Base-by-base conservation (phyloP, 352 stramenopile species). In the Pythium guiyangense region DNA sequence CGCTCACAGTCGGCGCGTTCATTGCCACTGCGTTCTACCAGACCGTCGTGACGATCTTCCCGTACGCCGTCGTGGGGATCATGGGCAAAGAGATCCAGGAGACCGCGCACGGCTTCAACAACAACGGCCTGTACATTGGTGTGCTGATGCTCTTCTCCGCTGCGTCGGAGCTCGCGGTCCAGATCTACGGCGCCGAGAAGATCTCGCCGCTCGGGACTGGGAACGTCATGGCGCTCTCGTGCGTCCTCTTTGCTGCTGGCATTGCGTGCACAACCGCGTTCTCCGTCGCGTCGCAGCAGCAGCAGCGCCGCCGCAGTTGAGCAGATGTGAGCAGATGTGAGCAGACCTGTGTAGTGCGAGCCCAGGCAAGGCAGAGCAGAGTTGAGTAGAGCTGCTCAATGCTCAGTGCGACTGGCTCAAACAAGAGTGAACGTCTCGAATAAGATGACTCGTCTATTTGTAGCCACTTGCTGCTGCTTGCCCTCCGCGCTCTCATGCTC, bases 51-150 rank as follows among this genome's bases (percentile, higher is more conserved):
- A 69, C 67, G 35, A 74, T 92, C 26, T 89, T 92, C 49, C 79
- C 82, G 22, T 92, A 88, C 68, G 79, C 82, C 4, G 74, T 92
- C 29, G 82, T 92, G 20, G 82, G 82, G 9, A 88, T 92, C 53
- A 83, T 92, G 74, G 76, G 79, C 67, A 90, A 88, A 59, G 69
- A 88, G 57, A 81, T 90, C 29, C 79, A 86, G 53, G 78, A 77
- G 34, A 84, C 79, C 5, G 54, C 66, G 26, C 69, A 84, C 25
- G 70, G 75, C 51, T 91, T 62, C 68, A 92, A 92, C 69, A 90
- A 90, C 70, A 92, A 92, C 49, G 82, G 82, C 2, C 67, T 92
- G 22, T 92, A 90, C 59, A 80, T 88, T 15, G 79, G 77, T 15
- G 73, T 92, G 22, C 69, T 92, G 29, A 82, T 73, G 66, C 77